Percentiles rank a stretch among this genome's conserved stretches.
phyloP scores from a whole-genome alignment of 768 basidiomycete species.

The Neoboletus brunneissimus region DNA sequence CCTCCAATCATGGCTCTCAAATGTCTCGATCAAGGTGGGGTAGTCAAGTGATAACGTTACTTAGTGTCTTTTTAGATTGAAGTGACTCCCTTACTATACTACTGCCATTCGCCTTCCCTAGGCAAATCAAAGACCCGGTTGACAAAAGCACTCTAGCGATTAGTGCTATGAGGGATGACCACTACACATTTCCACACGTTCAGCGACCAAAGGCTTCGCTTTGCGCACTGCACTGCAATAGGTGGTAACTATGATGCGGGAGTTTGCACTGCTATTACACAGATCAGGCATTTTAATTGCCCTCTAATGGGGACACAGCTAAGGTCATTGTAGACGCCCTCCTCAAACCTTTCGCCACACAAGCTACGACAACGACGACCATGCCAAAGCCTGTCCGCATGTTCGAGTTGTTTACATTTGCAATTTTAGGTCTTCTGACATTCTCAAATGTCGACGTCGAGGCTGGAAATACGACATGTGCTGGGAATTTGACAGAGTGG shows the following conservation, averaged over 20 bases:
- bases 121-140: not conserved
- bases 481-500: slow-evolving; percentile 11
- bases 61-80: no score
- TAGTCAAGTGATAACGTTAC: no score
- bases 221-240: not conserved
- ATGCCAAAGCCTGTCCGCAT: not conserved
- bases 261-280: not conserved
- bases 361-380: not conserved
- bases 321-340: not conserved
- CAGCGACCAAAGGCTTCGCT: not conserved
- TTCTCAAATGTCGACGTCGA: not conserved
- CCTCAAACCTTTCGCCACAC: not conserved
- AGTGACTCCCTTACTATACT: no score
- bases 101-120: no score
- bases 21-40: no score
- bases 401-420: not conserved
- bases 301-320: not conserved
- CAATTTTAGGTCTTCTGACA: not conserved
- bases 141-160: not conserved
- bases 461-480: slow-evolving; percentile 25
- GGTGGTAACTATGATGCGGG: not conserved
- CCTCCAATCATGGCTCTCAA: no score
- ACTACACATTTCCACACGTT: not conserved
- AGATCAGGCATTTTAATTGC: not conserved
- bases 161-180: not conserved